These are phyloP conservation scores for Evernia prunastri DNA, from an alignment of 495 filamentous ascomycete genomes.

Conservation along the genomic window DNA sequence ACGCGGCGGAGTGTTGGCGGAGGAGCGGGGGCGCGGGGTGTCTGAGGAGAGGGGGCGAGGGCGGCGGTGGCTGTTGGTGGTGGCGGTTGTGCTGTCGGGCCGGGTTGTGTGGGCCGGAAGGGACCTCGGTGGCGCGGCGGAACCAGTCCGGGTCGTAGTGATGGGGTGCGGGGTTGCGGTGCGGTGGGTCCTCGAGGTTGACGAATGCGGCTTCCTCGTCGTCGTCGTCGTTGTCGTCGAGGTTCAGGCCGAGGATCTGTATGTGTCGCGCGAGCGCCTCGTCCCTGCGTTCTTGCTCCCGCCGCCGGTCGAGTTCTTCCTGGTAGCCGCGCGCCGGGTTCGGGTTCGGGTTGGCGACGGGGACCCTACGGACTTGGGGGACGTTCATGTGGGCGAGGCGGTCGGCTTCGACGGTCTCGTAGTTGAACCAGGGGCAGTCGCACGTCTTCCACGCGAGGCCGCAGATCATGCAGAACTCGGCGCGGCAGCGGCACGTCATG, in stretches of 20 bases:
- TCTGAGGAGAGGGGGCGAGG: too few species aligned
- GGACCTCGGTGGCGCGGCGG: constrained; percentile 15
- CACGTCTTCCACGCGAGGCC: constrained; percentile 75
- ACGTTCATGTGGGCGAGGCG: constrained; percentile 52
- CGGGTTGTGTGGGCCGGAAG: not conserved
- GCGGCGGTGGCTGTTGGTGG: not conserved
- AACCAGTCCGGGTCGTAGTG: constrained; percentile 4
- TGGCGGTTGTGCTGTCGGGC: constrained; percentile 2
- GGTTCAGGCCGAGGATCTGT: constrained; percentile 43
- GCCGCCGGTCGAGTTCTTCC: constrained; percentile 44
- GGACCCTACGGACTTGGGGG: constrained; percentile 27
- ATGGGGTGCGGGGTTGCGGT: not conserved
- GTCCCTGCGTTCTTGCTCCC: constrained; percentile 50
- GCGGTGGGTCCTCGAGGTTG: constrained; percentile 4
- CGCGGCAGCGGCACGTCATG: constrained; percentile 76
- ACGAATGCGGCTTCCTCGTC: constrained; percentile 11
- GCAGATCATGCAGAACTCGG: constrained; percentile 79
- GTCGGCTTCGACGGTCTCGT: constrained; percentile 52
- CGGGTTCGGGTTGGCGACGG: constrained; percentile 29
- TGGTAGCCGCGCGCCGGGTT: constrained; percentile 39
- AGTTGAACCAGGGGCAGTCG: constrained; percentile 73
- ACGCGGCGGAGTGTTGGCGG: constrained; percentile 9
- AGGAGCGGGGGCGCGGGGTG: not conserved
- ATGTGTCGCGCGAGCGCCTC: constrained; percentile 51
- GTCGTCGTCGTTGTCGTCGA: too few species aligned